Evolutionary conservation across 176 grass and related monocot species (phyloP).

Genomic region (Tillandsia leiboldiana): DNA sequence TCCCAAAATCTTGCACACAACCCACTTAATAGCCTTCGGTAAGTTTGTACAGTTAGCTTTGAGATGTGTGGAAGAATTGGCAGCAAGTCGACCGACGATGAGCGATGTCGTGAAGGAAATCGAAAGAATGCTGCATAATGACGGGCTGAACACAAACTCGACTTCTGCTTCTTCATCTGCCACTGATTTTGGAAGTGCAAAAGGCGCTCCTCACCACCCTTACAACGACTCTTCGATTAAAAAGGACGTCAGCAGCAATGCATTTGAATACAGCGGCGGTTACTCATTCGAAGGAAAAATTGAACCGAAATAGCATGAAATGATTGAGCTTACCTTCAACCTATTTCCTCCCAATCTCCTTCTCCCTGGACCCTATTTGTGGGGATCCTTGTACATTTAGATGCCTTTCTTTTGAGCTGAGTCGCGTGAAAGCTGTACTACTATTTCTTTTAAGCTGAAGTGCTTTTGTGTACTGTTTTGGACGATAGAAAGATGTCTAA

Average conservation of each 20-base stretch:
- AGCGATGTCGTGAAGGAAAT: constrained; percentile 82
- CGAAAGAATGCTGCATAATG: constrained; percentile 61
- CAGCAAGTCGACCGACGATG: constrained; percentile 50
- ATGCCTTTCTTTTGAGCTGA: too few relatives aligned
- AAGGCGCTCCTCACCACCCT: constrained; percentile 38
- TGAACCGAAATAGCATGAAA: constrained; percentile 59
- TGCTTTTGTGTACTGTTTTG: constrained; percentile 10
- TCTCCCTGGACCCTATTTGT: not conserved
- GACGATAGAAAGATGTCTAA: too few relatives aligned
- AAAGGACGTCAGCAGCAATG: constrained; percentile 52
- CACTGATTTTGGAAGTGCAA: constrained; percentile 39
- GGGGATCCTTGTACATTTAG: too few relatives aligned
- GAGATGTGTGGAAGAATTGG: constrained; percentile 51
- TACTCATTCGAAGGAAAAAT: constrained; percentile 51
- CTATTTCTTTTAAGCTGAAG: not conserved
- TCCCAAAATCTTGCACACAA: constrained; percentile 41
- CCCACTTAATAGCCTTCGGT: constrained; percentile 50
- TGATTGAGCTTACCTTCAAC: not conserved
- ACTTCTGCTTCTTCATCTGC: constrained; percentile 57
- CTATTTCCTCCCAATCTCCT: constrained; percentile 1
- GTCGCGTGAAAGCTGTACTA: too few relatives aligned
- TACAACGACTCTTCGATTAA: constrained; percentile 41
- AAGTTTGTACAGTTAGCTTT: constrained; percentile 69
- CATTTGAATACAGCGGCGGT: constrained; percentile 68
- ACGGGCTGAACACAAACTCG: constrained; percentile 43